Conservation (phyloP, 192 early-diverging fungal genomes). For the Coemansia sp. region DNA sequence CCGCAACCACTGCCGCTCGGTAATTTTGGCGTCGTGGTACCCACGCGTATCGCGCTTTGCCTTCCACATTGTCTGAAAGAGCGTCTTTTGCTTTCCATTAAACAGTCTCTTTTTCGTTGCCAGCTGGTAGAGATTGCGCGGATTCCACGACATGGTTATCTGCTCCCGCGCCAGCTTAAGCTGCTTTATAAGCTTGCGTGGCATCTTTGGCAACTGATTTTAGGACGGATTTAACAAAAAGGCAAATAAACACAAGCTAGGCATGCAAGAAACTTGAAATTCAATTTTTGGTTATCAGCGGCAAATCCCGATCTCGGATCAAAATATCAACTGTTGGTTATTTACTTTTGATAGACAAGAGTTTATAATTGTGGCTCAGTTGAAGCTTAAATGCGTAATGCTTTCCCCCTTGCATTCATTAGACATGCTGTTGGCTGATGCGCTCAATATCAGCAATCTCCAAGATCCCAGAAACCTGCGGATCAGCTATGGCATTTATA, state of each 20-base stretch:
- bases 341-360: too few relatives aligned
- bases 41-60: conserved; percentile 88
- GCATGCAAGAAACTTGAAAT: too few relatives aligned
- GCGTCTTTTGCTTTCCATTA: conserved; percentile 56
- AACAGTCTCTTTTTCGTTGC: conserved; percentile 52
- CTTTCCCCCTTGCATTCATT: background rate
- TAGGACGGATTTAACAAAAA: too few relatives aligned
- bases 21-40: conserved; percentile 91
- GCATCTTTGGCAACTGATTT: conserved; percentile 18
- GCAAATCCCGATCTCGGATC: too few relatives aligned
- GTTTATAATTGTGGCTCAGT: too few relatives aligned
- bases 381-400: too few relatives aligned
- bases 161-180: conserved; percentile 60
- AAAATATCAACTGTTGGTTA: too few relatives aligned
- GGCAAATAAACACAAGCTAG: too few relatives aligned
- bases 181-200: conserved; percentile 33
- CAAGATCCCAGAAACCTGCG: conserved; percentile 29
- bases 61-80: conserved; percentile 93
- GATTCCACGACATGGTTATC: conserved; percentile 95
- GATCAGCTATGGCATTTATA: conserved; percentile 29
- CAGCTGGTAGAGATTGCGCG: conserved; percentile 86
- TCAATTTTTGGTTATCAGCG: too few relatives aligned
- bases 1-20: conserved; percentile 75
- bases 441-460: conserved; percentile 41
- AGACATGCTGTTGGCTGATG: conserved; percentile 7